phyloP scores from a whole-genome alignment of 257 asterid genomes.

The Forsythia viridissima region DNA sequence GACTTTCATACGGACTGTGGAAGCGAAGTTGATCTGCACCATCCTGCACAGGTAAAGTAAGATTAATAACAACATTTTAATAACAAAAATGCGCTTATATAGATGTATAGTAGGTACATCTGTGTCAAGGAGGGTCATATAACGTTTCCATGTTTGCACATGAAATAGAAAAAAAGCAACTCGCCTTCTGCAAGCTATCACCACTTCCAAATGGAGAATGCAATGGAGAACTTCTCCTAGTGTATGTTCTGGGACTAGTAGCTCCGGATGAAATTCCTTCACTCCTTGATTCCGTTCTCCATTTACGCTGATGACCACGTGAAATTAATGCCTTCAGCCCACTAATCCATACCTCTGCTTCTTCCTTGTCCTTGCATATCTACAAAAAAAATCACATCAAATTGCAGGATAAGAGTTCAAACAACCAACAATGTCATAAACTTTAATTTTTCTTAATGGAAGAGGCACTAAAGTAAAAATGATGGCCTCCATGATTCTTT shows the following conservation, averaged over 20 bases:
- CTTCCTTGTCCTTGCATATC: slow-evolving; percentile 99
- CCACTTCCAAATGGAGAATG: slow-evolving; percentile 87
- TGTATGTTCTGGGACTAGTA: slow-evolving; percentile 87
- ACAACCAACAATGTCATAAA: slow-evolving; percentile 1
- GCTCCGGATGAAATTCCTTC: slow-evolving; percentile 96
- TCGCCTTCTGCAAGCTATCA: slow-evolving; percentile 82
- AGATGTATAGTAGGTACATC: slow-evolving; percentile 14
- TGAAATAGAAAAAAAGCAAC: slow-evolving; percentile 17
- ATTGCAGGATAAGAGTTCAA: slow-evolving; percentile 3
- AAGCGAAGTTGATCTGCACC: slow-evolving; percentile 78
- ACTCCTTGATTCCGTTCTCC: slow-evolving; percentile 94
- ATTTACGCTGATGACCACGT: slow-evolving; percentile 90
- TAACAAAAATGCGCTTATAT: slow-evolving; percentile 16
- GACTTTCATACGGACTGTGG: slow-evolving; percentile 88
- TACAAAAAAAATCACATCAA: slow-evolving; percentile 29
- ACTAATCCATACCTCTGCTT: slow-evolving; percentile 99
- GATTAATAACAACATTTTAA: slow-evolving; percentile 29
- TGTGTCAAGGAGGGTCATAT: slow-evolving; percentile 14
- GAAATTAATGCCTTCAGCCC: slow-evolving; percentile 95
- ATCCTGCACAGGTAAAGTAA: slow-evolving; percentile 56
- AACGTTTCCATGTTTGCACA: slow-evolving; percentile 10
- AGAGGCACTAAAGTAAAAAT: background rate
- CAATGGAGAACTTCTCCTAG: slow-evolving; percentile 90
- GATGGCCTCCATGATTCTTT: slow-evolving; percentile 7
- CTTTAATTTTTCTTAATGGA: background rate